phyloP scores from a whole-genome alignment of 805 yeast species.

The Lipomyces sp. region DNA sequence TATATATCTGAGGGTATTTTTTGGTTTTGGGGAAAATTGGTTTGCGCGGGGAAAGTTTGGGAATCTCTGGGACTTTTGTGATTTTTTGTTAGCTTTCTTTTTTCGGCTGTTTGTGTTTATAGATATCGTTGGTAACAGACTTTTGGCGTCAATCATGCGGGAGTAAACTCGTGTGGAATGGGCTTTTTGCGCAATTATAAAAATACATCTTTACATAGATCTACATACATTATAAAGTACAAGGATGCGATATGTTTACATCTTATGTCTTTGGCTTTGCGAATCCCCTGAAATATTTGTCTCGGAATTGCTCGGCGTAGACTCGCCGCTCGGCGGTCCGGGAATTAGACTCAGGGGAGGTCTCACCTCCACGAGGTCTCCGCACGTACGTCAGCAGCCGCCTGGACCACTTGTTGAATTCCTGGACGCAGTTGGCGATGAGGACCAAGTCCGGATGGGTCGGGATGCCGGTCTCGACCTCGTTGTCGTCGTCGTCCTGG shows the following conservation, averaged over 20 bases:
- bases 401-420: constrained; percentile 85
- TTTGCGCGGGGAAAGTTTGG: too few relatives aligned
- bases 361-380: constrained; percentile 44
- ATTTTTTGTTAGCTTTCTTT: too few relatives aligned
- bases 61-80: too few relatives aligned
- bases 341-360: constrained; percentile 42
- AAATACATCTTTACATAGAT: too few relatives aligned
- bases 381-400: constrained; percentile 77
- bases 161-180: too few relatives aligned
- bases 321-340: constrained; percentile 34
- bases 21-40: too few relatives aligned
- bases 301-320: constrained; percentile 61
- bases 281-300: constrained; percentile 70
- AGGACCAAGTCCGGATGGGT: constrained; percentile 70
- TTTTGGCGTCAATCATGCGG: too few relatives aligned
- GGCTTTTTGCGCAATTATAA: too few relatives aligned
- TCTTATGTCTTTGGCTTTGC: background rate
- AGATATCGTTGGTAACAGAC: too few relatives aligned
- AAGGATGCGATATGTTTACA: too few relatives aligned
- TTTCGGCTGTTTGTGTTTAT: too few relatives aligned
- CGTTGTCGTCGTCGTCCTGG: constrained; percentile 48
- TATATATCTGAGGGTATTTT: constrained; percentile 7
- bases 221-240: too few relatives aligned
- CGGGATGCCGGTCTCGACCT: constrained; percentile 62
- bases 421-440: constrained; percentile 74